phyloP scores from a whole-genome alignment of 129 eudicot species.

The Oenanthe sinensis region DNA sequence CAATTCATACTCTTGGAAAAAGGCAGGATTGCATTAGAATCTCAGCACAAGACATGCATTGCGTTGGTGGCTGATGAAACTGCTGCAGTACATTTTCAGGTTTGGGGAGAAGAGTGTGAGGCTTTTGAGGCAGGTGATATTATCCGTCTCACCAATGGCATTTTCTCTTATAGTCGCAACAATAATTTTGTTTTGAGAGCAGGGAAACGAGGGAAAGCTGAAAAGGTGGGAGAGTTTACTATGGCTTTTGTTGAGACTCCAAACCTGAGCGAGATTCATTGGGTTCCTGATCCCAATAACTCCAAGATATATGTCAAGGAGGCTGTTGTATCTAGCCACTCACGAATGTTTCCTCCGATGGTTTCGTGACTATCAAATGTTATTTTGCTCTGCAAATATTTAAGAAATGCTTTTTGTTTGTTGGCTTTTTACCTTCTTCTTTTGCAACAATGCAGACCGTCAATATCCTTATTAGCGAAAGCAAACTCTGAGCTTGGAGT shows the following conservation, averaged over 20 bases:
- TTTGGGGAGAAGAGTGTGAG: conserved; percentile 83
- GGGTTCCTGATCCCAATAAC: conserved; percentile 46
- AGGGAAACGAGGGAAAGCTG: conserved; percentile 54
- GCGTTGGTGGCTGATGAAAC: conserved; percentile 73
- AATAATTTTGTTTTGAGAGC: conserved; percentile 54
- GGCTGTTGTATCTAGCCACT: background rate
- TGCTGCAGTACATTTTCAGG: conserved; percentile 82
- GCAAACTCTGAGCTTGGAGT: background rate
- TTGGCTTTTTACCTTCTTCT: background rate
- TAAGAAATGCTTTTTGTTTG: too few species aligned
- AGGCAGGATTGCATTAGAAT: conserved; percentile 40
- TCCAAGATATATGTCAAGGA: conserved; percentile 12
- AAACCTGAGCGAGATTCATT: conserved; percentile 66
- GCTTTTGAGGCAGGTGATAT: conserved; percentile 67
- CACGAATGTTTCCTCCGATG: conserved; percentile 11
- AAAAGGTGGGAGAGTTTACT: conserved; percentile 58
- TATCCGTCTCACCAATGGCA: conserved; percentile 41
- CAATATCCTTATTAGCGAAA: background rate
- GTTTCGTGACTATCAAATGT: background rate
- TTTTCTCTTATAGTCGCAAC: conserved; percentile 52
- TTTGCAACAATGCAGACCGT: background rate
- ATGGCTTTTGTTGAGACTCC: conserved; percentile 66
- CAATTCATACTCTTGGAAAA: conserved; percentile 57
- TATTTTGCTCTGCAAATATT: background rate
- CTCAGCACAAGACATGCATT: conserved; percentile 44